Evolutionary conservation across 139 green algal species (phyloP), one percentile per base, ranked within the genome.

Genomic region (Tetradesmus obliquus): DNA sequence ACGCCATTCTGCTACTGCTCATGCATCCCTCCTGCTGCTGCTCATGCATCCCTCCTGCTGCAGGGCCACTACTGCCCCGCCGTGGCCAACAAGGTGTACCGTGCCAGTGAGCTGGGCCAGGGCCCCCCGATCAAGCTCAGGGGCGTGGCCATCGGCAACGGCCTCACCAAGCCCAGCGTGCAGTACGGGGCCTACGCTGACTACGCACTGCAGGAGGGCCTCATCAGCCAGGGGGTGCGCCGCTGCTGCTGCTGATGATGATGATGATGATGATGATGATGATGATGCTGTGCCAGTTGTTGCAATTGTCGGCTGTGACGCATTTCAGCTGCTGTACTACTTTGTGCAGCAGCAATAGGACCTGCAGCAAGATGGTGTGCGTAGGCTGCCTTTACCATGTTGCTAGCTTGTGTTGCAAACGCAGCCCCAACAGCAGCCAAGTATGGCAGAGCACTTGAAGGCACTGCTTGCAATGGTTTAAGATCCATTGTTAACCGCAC

Each of bases 61-160:
- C 80, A 92, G 84, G 96, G 96, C 2, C 96, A 98, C 91, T 98
- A 98, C 87, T 94, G 97, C 5, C 96, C 96, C 7, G 96, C 96
- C 2, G 96, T 98, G 2, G 88, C 94, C 32, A 92, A 95, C 87
- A 90, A 92, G 58, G 89, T 98, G 74, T 97, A 94, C 86, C 74
- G 90, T 1, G 95, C 95, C 84, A 95, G 92, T 66, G 91, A 95
- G 90, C 83, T 91, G 2, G 89, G 93, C 45, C 87, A 96, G 87
- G 94, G 93, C 15, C 45, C 58, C 2, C 87, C 85, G 20, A 95
- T 95, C 90, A 94, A 96, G 71, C 87, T 98, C 22, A 93, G 97
- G 94, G 92, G 96, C 6, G 86, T 99, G 51, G 96, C 97, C 3
- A 97, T 99, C 58, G 97, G 98, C 87, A 99, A 99, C 92, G 98